These are phyloP conservation scores for Eucalyptus polybractea DNA, from an alignment of 345 rosid genomes.

Conservation along the genomic window DNA sequence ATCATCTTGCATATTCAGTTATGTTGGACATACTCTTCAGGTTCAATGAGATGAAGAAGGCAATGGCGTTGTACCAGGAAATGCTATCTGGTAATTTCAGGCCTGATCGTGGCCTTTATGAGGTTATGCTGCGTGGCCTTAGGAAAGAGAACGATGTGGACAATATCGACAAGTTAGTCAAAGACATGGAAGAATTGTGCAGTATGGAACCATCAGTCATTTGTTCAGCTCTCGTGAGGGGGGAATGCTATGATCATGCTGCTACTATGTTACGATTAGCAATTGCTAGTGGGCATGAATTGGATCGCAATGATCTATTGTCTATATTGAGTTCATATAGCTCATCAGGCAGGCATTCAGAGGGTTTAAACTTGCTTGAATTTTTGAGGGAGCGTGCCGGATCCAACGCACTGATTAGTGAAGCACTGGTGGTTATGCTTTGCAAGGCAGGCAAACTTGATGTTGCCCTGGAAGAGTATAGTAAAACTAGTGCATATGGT, in stretches of 20 bases:
- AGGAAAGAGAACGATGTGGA: slow-evolving; percentile 36
- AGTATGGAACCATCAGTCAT: slow-evolving; percentile 49
- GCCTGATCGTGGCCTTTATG: slow-evolving; percentile 48
- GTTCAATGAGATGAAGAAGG: slow-evolving; percentile 47
- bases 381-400: slow-evolving; percentile 47
- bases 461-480: slow-evolving; percentile 65
- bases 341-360: slow-evolving; percentile 61
- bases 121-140: slow-evolving; percentile 41
- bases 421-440: slow-evolving; percentile 55
- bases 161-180: slow-evolving; percentile 45
- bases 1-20: slow-evolving; percentile 71
- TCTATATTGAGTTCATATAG: slow-evolving; percentile 70
- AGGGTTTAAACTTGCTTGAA: slow-evolving; percentile 74
- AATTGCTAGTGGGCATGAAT: slow-evolving; percentile 32
- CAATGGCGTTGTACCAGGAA: slow-evolving; percentile 44
- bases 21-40: slow-evolving; percentile 77
- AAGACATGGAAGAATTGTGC: slow-evolving; percentile 60
- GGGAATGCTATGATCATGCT: slow-evolving; percentile 78
- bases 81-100: slow-evolving; percentile 51
- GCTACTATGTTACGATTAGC: slow-evolving; percentile 55
- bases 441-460: slow-evolving; percentile 57
- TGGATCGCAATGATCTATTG: slow-evolving; percentile 44
- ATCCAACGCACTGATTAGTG: slow-evolving; percentile 40
- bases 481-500: slow-evolving; percentile 24
- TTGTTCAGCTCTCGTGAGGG: slow-evolving; percentile 69